Percentiles rank a stretch among this genome's conserved stretches.
These are phyloP conservation scores for Nemania sp. DNA, from an alignment of 2,329 filamentous ascomycete species.

Conservation along the genomic window DNA sequence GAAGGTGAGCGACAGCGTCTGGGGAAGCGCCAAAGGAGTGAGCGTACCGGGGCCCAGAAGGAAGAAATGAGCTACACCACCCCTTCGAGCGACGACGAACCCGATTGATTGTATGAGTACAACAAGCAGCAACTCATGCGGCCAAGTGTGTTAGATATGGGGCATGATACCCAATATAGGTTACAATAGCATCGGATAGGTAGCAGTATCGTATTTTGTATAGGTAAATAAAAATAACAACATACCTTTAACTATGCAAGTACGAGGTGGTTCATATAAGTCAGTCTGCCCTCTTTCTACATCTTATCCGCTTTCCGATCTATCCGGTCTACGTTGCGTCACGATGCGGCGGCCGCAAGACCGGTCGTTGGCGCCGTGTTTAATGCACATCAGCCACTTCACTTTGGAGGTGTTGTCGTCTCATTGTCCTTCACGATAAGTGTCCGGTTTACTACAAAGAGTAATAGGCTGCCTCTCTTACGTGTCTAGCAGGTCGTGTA, in stretches of 20 bases:
- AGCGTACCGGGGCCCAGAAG: conserved; percentile 39
- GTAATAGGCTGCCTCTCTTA: no score
- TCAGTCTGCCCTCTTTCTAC: no score
- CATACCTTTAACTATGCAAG: not conserved
- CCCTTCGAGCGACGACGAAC: not conserved
- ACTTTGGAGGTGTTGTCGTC: no score
- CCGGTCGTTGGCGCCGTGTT: no score
- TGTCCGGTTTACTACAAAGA: no score
- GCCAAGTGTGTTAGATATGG: conserved; percentile 1
- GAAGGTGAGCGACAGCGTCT: conserved; percentile 74
- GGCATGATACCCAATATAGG: conserved; percentile 23
- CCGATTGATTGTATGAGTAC: not conserved
- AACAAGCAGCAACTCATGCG: not conserved
- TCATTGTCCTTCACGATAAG: no score
- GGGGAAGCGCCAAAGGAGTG: conserved; percentile 66
- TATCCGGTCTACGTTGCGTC: no score
- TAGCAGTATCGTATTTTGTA: not conserved
- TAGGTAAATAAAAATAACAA: not conserved
- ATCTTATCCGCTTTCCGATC: no score
- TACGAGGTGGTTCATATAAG: no score
- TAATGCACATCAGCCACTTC: no score
- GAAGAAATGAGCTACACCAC: conserved; percentile 20
- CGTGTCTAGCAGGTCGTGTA: no score
- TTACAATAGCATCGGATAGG: not conserved
- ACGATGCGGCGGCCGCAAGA: no score